Evolutionary conservation across 78 protist genomes (phyloP), one percentile per base, ranked within the genome.

Genomic region (Bodo saltans): DNA sequence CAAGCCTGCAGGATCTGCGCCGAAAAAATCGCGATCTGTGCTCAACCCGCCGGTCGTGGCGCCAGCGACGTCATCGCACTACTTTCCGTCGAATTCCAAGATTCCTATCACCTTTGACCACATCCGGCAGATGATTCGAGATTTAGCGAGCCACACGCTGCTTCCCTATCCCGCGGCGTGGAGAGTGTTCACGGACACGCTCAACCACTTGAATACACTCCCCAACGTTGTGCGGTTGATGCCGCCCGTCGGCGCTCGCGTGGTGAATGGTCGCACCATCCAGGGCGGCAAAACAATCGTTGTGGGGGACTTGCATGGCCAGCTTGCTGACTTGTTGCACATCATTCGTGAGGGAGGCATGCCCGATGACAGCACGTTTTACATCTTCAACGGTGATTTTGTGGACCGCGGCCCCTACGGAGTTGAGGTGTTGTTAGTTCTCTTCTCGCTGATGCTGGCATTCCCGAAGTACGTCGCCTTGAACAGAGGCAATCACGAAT

Each of bases 221-320:
- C 17, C 60, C 60, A 47, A 68, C 70, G 29, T 11, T 30, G 29
- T 30, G 37, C 70, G 34, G 37, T 2, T 26, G 30, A 30, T 30
- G 70, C 12, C 70, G 12, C 70, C 70, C 30, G 12, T 68, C 70
- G 29, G 70, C 30, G 12, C 70, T 27, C 29, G 29, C 30, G 30
- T 26, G 37, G 29, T 26, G 37, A 11, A 11, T 17, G 70, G 34
- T 1, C 70, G 70, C 70, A n/a, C 30, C 37, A 28, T 2, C 70
- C 68, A 3, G n/a, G 52, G 60, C 70, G 83, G 35, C 53, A 23
- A 78, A 42, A 1, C n/a, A 27, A 60, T 67, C 35, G 70, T 88
- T 26, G 91, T 88, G 35, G 91, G 91, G 25, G 91, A 88, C 76
- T 0, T 83, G 30, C 91, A 88, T 79, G 91, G 91, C 38, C 86